Base-by-base conservation (phyloP, 192 early-diverging fungal genomes). In the Coemansia sp. region DNA sequence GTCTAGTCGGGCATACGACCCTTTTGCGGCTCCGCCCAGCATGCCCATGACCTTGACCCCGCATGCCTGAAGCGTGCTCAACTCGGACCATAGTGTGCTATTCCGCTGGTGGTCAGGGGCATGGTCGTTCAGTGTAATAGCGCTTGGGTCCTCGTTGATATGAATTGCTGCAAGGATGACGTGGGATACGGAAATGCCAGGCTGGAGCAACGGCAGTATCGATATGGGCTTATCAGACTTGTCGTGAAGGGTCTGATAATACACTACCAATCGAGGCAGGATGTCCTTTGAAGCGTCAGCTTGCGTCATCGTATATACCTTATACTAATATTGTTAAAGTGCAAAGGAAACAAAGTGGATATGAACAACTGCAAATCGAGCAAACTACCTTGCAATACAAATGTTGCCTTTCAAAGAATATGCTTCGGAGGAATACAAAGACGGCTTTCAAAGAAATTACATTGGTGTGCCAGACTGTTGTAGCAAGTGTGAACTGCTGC, bases 101-200 rank as follows among this genome's bases (percentile, higher is more conserved):
- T 49, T 29, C 22, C 32, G 50, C 35, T 48, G 47, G 21, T 62
- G 48, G 4, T 51, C 48, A 5, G 49, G 49, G 9, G 17, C 17
- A 38, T 62, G 21, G 5, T 62, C 45, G 49, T 62, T 62, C 27
- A 62, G 29, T 9, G 60, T 62, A 51, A 62, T 49, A 14, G 32
- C 38, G 17, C 17, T 37, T 37, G 60, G 60, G 14, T 51, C 60
- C n/a, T 62, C 60, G 48, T 62, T 62, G 17, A 62, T 62, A 15
- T 62, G 60, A 27, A 62, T 62, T 7, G 60, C 60, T 7, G 60
- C 60, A n/a, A 62, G 47, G 19, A 62, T 62, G 24, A 62, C 50
- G 35, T 62, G 60, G 4, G 60, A 52, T 32, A 62, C 60, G n/a
- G 50, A 39, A 52, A 51, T 52, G 2, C 60, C 60, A 32, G 60